These are phyloP conservation scores for Rhinocladiella similis DNA, from an alignment of 2,329 filamentous ascomycete species.

Conservation along the genomic window DNA sequence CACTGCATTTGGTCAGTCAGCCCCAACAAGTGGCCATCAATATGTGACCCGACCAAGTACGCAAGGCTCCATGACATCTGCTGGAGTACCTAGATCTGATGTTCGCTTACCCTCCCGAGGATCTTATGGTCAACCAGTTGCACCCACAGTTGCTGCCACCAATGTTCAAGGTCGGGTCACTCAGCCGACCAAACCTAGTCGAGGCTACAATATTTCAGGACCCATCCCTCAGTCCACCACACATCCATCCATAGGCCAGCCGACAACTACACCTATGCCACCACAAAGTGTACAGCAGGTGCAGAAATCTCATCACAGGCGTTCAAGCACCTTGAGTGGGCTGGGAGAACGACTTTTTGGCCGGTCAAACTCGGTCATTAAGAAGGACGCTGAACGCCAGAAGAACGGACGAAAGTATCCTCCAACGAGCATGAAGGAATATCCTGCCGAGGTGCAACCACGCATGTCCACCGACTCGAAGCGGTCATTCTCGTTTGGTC, in stretches of 20 bases:
- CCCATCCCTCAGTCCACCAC: constrained; percentile 60
- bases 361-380: constrained; percentile 66
- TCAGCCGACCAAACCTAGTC: constrained; percentile 64
- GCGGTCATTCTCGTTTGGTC: constrained; percentile 68
- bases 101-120: constrained; percentile 69
- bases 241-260: constrained; percentile 56
- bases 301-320: constrained; percentile 56
- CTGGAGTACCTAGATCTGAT: constrained; percentile 44
- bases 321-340: constrained; percentile 75
- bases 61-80: constrained; percentile 74
- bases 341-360: constrained; percentile 84
- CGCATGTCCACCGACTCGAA: constrained; percentile 73
- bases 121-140: constrained; percentile 84
- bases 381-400: constrained; percentile 37
- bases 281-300: constrained; percentile 51
- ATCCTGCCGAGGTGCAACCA: constrained; percentile 56
- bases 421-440: constrained; percentile 82
- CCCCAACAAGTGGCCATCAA: constrained; percentile 13
- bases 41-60: constrained; percentile 68
- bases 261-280: constrained; percentile 57
- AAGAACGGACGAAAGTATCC: constrained; percentile 71
- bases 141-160: constrained; percentile 81
- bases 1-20: constrained; percentile 49
- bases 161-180: constrained; percentile 89
- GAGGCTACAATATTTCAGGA: constrained; percentile 71